Evolutionary conservation across 192 early-diverging fungal genomes (phyloP), one percentile per base, ranked within the genome.

Genomic region (Gonapodya sp.): DNA sequence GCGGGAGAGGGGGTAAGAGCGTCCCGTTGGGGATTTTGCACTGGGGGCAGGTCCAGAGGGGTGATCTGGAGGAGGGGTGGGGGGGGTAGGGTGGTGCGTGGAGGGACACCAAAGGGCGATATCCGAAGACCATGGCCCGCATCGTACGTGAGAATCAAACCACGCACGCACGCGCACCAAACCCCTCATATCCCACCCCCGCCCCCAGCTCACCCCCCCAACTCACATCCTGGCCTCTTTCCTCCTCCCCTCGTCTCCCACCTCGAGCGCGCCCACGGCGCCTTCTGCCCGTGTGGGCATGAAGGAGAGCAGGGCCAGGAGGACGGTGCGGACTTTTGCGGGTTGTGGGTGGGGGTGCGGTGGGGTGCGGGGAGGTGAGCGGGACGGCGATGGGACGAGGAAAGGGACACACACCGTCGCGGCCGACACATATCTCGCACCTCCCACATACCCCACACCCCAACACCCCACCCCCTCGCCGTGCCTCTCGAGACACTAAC

Each of bases 241-340:
- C 80, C 83, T 87, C 18, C 93, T 87, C 81, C 94, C 93, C 31
- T 89, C 89, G 30, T 90, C 87, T n/a, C 87, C 87, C 31, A 87
- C 90, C 36, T 94, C 93, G 16, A 96, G 81, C 0, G 93, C 92
- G 32, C 95, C 96, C 35, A 96, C 92, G 2, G 93, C 94, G 1
- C 89, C 89, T 84, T 95, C 93, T 2, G 92, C 91, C 79, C 92
- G 86, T 0, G 96, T 98, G 73, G 96, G 94, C 84, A 99, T 89
- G 80, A 97, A 99, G 34, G 92, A 92, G 82, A 96, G 90, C 30
- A 99, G 84, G 0, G 94, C 97, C 1, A 94, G 89, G 46, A 98
- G 82, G 1, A 97, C 96, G 2, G 94, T 95, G 14, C 95, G 92
- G 36, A 99, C 89, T 90, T 80, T 18, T 37, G 31, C 16, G 24